Base-by-base conservation (phyloP, 495 filamentous ascomycete genomes). In the Astrothelium subdiscretum region DNA sequence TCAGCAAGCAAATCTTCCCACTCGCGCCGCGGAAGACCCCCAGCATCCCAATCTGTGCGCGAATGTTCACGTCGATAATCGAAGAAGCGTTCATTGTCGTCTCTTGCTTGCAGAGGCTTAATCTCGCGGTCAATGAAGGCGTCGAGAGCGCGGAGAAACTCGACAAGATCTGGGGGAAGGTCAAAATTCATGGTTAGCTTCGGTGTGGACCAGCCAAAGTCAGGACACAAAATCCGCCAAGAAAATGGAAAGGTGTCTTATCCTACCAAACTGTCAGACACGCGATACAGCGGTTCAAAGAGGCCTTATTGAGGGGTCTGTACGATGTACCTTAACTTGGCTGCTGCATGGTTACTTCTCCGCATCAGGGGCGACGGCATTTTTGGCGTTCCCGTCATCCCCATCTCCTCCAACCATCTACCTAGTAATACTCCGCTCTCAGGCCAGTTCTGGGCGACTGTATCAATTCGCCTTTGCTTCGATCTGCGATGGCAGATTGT, bases 41-140 rank as follows among this genome's bases (percentile, higher is more conserved):
- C 67, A 27, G 76, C 73, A 26, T 78, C 76, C 77, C 78, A 83
- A 66, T 83, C 74, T 0, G 81, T 85, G 1, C 81, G 78, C 6
- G 78, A 70, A 71, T 82, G 75, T 60, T 85, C 82, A 51, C 82
- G 79, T 8, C 81, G 75, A 67, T 85, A 77, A 68, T 85, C 81
- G 68, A 85, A 85, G 75, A 85, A 85, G 29, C 80, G 79, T 29
- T 83, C 71, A 62, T 84, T 85, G 61, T 82, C 80, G 60, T 80
- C 63, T 0, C 68, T 62, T 22, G 75, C 66, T 68, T 83, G 80
- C 6, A 85, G 67, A 2, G 80, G 83, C 11, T 73, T 66, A 60
- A 85, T 83, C 32, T 75, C 74, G 6, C 64, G 62, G n/a, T 76
- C 68, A 60, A 84, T 83, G 72, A 85, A 86, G 3, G 63, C 63